These are phyloP conservation scores for Talaromyces amestolkiae DNA, from an alignment of 2,329 filamentous ascomycete genomes.

Conservation along the genomic window DNA sequence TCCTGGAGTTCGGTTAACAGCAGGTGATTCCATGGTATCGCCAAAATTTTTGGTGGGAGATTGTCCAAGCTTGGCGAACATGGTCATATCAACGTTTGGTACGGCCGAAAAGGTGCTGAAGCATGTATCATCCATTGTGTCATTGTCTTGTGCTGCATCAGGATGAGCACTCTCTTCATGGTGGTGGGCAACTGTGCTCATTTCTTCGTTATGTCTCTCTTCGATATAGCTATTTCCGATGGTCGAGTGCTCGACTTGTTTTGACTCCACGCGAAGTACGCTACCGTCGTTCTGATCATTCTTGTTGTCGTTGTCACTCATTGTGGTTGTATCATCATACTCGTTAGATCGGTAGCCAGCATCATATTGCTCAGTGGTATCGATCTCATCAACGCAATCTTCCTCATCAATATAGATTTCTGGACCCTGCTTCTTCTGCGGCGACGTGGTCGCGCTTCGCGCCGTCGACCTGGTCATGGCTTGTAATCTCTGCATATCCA, in stretches of 20 bases:
- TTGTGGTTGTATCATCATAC: not conserved
- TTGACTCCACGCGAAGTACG: not conserved
- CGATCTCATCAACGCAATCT: constrained; percentile 8
- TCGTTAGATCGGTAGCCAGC: not conserved
- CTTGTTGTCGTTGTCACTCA: constrained; percentile 10
- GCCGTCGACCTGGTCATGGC: constrained; percentile 13
- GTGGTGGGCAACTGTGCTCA: constrained; percentile 39
- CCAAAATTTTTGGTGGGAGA: constrained; percentile 55
- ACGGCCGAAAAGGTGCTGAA: constrained; percentile 89
- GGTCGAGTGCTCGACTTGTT: constrained; percentile 14
- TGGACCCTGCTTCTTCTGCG: constrained; percentile 25
- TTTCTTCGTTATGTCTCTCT: constrained; percentile 41
- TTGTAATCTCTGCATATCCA: constrained; percentile 28
- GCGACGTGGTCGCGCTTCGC: constrained; percentile 20
- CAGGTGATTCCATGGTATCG: constrained; percentile 46
- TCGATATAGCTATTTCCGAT: constrained; percentile 38
- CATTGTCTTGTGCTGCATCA: constrained; percentile 31
- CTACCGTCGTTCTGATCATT: constrained; percentile 5
- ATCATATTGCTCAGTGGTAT: not conserved
- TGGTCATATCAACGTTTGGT: constrained; percentile 72
- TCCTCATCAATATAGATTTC: constrained; percentile 28
- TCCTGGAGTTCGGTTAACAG: constrained; percentile 18
- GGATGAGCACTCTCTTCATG: constrained; percentile 25
- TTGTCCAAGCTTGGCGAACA: constrained; percentile 67
- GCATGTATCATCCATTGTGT: constrained; percentile 45